Base-by-base conservation (phyloP, 208 protist genomes). In the Acanthamoeba sp. region DNA sequence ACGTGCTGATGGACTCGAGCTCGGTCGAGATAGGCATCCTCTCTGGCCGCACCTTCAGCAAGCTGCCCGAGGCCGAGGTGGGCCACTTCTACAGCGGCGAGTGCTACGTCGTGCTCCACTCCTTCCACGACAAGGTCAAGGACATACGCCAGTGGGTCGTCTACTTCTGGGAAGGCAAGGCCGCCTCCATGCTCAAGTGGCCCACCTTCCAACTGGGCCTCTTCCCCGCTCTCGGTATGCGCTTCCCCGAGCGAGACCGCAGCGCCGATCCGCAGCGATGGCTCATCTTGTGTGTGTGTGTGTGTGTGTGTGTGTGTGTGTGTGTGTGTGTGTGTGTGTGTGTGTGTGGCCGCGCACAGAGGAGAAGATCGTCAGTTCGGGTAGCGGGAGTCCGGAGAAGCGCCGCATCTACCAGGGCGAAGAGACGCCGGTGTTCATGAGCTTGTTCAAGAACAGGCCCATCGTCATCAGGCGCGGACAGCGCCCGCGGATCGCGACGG, bases 51-150 rank as follows among this genome's bases (percentile, higher is more conserved):
- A 88, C 78, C n/a, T 88, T 88, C 78, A 32, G 42, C 78, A 88
- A 88, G 78, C 40, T 88, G 27, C 78, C 78, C 40, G 78, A 88
- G 42, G 42, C n/a, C 78, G 78, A 88, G 50, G 50, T 52, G 50
- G 78, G 78, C 42, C 78, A 88, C n/a, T 88, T 88, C 50, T 88
- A 62, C 78, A 88, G 78, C 50, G 78, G 40, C 40, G 78, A 88
- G 50, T 88, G 34, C 34, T 88, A 88, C 50, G 50, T 88, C 10
- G 42, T 88, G 27, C 78, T 88, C 4, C 78, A 88, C 38, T 7
- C 78, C 10, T 88, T 88, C 34, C 40, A 57, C 50, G 78, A 88
- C 34, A 27, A n/a, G 45, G 50, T 34, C 45, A 88, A 59, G 50
- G 78, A 88, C 50, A 18, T 24, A 7, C 24, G 78, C 9, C 24